Evolutionary conservation across 208 protist genomes (phyloP), one percentile per base, ranked within the genome.

Genomic region (Borovskyia barvae): DNA sequence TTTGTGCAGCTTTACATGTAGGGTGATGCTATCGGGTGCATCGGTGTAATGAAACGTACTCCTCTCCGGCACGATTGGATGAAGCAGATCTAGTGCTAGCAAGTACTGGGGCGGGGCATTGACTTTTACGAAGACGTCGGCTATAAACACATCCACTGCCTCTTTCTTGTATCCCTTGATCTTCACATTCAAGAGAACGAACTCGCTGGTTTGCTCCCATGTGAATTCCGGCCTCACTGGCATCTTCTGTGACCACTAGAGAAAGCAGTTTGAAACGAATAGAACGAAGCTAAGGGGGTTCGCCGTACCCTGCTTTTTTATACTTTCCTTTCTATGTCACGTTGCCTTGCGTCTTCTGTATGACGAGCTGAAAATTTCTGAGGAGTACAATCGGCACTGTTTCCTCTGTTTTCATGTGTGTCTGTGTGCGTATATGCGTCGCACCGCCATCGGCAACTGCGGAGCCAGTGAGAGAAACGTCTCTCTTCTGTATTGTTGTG

Each of bases 61-160:
- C 50, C 76, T 66, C 6, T 67, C 50, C 4, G 68, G 54, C 46
- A 88, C 75, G 33, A 97, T 66, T 19, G 57, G 60, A 70, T 93
- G 82, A 20, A 93, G 64, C 7, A 95, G 76, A 41, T 97, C 92
- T n/a, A 94, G 72, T n/a, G 67, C 41, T 7, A 94, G 77, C 17
- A 97, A 73, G 60, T 95, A 95, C 26, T 82, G 87, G 0, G 91
- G 89, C 2, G 80, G 53, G 0, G 87, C 88, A 49, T 95, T 95
- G 3, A 92, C 75, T 67, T 95, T 97, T 12, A 93, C 79, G 26
- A 82, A 93, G 3, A 87, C 28, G 53, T 92, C 82, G 9, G 85
- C 77, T 28, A 95, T 65, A 35, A 94, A 83, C 6, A 97, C 83
- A 72, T 95, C 83, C 25, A 97, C 84, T 0, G 75, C 58, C n/a